Evolutionary conservation across 2,329 filamentous ascomycete genomes (phyloP).

Genomic region (Ilyonectria robusta): DNA sequence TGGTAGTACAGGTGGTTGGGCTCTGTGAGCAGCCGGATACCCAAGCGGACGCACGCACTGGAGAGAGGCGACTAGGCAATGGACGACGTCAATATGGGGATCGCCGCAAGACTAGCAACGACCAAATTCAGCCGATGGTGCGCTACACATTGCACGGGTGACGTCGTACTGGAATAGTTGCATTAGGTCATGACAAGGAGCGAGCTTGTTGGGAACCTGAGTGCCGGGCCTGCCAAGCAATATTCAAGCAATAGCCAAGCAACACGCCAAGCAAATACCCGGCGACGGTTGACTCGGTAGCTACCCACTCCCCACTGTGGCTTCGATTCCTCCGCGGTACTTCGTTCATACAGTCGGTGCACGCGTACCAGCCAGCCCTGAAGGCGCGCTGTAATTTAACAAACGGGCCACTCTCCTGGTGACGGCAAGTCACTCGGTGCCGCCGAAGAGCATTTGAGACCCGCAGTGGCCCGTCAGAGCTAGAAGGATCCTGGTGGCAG

Average conservation of each 20-base stretch:
- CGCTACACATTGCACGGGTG: neutral
- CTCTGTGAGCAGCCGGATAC: neutral
- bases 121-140: neutral
- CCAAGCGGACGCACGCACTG: neutral
- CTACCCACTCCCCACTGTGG: conserved; percentile 1
- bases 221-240: conserved; percentile 15
- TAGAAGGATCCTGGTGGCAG: conserved; percentile 3
- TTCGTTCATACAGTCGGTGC: neutral
- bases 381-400: neutral
- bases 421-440: neutral
- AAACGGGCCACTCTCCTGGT: conserved; percentile 1
- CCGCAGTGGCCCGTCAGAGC: neutral
- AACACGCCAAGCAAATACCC: conserved; percentile 19
- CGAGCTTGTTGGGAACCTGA: neutral
- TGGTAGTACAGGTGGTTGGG: neutral
- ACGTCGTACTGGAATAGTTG: conserved; percentile 2
- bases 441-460: neutral
- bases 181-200: neutral
- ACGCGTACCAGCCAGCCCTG: neutral
- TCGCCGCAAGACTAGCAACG: neutral
- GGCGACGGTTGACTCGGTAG: neutral
- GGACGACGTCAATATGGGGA: neutral
- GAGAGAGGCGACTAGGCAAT: neutral
- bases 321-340: neutral
- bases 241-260: neutral